Evolutionary conservation across 257 asterid genomes (phyloP), one percentile per base, ranked within the genome.

Genomic region (Ilex asprella): DNA sequence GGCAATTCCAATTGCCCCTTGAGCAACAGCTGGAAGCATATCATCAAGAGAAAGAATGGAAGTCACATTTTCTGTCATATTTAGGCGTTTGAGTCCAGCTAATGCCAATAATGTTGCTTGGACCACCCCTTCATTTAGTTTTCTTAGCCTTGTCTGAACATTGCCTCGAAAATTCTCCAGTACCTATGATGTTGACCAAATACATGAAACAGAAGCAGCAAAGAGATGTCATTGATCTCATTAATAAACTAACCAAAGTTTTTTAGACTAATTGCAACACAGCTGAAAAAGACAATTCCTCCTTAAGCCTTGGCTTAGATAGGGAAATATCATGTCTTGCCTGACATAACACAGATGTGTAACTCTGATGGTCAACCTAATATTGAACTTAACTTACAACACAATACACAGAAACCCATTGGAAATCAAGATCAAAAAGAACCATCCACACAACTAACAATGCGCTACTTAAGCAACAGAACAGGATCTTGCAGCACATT

Each of bases 11-110:
- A 91, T 91, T 63, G 96, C 98, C 61, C 97, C 98, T 66, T 92
- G 97, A 70, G 97, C 98, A 57, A 92, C 97, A 68, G 98, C 98
- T 50, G 98, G 98, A 65, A 93, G 96, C 99, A 93, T 93, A 76
- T 93, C 96, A 51, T 93, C 96, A 58, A 93, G 85, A 35, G 97
- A 76, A 30, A 93, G 86, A 55, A 85, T 69, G 12, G 92, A 65
- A 46, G 95, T 76, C 41, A 87, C 96, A 62, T 78, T 75, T 66
- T 89, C 94, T 0, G 89, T 82, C 99, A 89, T 93, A 74, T 76
- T 84, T 16, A 89, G 79, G 65, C 99, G 96, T 62, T 87, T 93
- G 58, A 93, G 80, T 39, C 97, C 99, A 12, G 99, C 99, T 68
- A 89, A 72, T 56, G 99, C 99, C 71, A 93, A 62, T 58, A 93